A percentile compares a stretch with the other conserved stretches of the same genome.
These are phyloP conservation scores for Aspergillus fijiensis DNA, from an alignment of 2,329 filamentous ascomycete genomes.

Conservation along the genomic window DNA sequence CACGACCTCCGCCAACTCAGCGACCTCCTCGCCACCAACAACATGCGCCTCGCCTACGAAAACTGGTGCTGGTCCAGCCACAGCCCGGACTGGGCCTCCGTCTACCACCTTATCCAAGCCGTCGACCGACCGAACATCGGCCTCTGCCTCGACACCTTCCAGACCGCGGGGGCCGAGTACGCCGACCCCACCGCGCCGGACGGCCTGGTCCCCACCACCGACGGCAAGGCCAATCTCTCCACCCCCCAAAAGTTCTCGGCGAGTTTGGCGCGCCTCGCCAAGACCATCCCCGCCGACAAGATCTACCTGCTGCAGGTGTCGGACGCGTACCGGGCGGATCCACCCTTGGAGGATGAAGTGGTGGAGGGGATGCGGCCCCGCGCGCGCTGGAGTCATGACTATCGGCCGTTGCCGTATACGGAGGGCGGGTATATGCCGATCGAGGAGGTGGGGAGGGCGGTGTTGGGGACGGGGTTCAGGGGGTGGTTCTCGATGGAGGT, in stretches of 20 bases:
- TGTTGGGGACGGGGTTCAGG: slow-evolving; percentile 65
- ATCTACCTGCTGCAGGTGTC: slow-evolving; percentile 74
- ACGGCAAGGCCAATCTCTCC: neutral
- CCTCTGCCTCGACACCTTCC: slow-evolving; percentile 76
- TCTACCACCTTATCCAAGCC: slow-evolving; percentile 65
- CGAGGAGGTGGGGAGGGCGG: slow-evolving; percentile 62
- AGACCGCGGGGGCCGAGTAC: slow-evolving; percentile 71
- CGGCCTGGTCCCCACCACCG: slow-evolving; percentile 51
- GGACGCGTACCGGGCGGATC: slow-evolving; percentile 66
- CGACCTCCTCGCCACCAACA: slow-evolving; percentile 58
- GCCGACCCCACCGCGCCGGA: slow-evolving; percentile 66
- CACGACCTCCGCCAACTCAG: slow-evolving; percentile 63
- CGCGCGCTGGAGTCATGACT: slow-evolving; percentile 70
- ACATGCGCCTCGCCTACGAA: slow-evolving; percentile 69
- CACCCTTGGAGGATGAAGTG: slow-evolving; percentile 55
- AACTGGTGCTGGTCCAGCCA: slow-evolving; percentile 81
- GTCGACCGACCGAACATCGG: slow-evolving; percentile 67
- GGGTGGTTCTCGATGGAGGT: slow-evolving; percentile 70
- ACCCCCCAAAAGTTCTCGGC: slow-evolving; percentile 55
- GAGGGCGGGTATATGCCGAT: slow-evolving; percentile 71
- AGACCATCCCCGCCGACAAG: slow-evolving; percentile 63
- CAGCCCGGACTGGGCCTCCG: slow-evolving; percentile 66
- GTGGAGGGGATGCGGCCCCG: slow-evolving; percentile 59
- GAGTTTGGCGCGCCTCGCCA: slow-evolving; percentile 58
- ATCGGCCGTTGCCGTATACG: slow-evolving; percentile 63